Evolutionary conservation across 768 basidiomycete genomes (phyloP).

Genomic region (Russula vinacea): DNA sequence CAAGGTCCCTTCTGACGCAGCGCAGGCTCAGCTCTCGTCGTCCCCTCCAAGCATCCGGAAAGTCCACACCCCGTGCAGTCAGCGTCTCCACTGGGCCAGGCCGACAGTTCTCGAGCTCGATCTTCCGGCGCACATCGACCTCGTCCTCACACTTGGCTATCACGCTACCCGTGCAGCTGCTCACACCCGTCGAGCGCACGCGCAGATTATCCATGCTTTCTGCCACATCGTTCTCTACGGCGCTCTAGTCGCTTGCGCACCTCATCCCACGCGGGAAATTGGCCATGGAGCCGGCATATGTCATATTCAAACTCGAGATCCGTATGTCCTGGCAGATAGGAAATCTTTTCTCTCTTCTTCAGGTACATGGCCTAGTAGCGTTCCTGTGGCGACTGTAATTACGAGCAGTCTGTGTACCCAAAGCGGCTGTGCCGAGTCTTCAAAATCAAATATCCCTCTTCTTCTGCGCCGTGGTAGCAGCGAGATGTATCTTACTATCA

Average conservation of each 20-base stretch:
- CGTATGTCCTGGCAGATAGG: too few relatives aligned
- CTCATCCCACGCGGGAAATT: conserved; percentile 37
- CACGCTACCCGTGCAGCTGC: conserved; percentile 50
- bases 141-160: conserved; percentile 59
- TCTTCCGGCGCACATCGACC: conserved; percentile 49
- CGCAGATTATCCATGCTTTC: conserved; percentile 32
- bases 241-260: conserved; percentile 41
- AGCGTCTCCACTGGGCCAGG: conserved; percentile 2
- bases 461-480: too few relatives aligned
- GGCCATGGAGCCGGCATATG: conserved; percentile 26
- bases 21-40: conserved; percentile 42
- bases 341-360: too few relatives aligned
- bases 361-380: too few relatives aligned
- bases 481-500: too few relatives aligned
- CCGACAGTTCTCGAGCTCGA: conserved; percentile 29
- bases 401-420: not conserved
- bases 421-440: too few relatives aligned
- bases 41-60: conserved; percentile 33
- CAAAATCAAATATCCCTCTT: too few relatives aligned
- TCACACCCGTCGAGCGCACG: conserved; percentile 12
- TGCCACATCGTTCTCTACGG: conserved; percentile 34
- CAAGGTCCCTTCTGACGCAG: conserved; percentile 53
- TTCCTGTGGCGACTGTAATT: too few relatives aligned
- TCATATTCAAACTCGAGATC: too few relatives aligned
- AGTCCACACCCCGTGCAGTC: conserved; percentile 4